Percentiles rank a stretch among this genome's conserved stretches.
phyloP scores from a whole-genome alignment of 768 basidiomycete species.

The Megacollybia marginata region DNA sequence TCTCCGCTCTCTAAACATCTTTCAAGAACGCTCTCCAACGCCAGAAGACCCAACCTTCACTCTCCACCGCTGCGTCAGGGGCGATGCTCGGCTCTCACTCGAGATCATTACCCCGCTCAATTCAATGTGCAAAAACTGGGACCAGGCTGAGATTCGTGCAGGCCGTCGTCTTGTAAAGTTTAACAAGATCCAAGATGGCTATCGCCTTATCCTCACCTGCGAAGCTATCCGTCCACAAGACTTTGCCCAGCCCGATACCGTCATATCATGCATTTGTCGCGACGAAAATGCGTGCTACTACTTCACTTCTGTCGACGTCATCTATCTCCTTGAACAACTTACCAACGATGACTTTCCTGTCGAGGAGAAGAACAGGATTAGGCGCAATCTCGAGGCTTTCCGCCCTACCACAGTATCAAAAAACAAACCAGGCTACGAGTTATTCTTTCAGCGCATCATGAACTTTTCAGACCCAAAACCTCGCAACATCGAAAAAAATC shows the following conservation, averaged over 20 bases:
- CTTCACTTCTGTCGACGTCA: conserved; percentile 94
- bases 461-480: conserved; percentile 91
- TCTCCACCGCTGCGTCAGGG: no score
- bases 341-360: conserved; percentile 78
- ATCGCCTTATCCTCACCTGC: conserved; percentile 71
- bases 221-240: conserved; percentile 67
- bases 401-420: conserved; percentile 88
- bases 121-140: conserved; percentile 51
- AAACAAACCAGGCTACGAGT: conserved; percentile 67
- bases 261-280: conserved; percentile 93
- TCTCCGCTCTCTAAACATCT: conserved; percentile 1
- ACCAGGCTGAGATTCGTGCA: conserved; percentile 52
- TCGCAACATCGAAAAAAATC: conserved; percentile 94
- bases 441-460: conserved; percentile 97
- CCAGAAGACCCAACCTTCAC: conserved; percentile 19
- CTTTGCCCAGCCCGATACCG: conserved; percentile 66
- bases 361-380: conserved; percentile 95
- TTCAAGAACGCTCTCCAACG: conserved; percentile 24
- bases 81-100: conserved; percentile 36
- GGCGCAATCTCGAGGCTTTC: conserved; percentile 91
- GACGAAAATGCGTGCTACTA: conserved; percentile 71
- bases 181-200: conserved; percentile 68
- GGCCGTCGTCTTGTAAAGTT: conserved; percentile 87
- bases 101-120: conserved; percentile 53
- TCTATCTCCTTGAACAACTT: conserved; percentile 79